A percentile compares a stretch with the other conserved stretches of the same genome.
phyloP scores from a whole-genome alignment of 805 yeast genomes.

The Kuraishia ogatae region DNA sequence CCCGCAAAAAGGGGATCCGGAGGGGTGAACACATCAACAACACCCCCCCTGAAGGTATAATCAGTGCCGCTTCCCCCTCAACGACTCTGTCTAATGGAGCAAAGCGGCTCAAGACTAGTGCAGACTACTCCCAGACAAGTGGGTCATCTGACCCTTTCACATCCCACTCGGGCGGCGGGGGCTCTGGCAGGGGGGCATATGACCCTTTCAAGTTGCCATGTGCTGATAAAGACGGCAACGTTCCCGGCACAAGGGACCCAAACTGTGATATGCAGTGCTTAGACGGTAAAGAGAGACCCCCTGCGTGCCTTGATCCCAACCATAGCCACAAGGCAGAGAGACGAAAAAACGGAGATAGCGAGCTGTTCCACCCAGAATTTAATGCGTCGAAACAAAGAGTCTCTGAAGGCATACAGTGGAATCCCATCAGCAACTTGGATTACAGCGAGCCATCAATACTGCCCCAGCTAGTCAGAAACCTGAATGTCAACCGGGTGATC shows the following conservation, averaged over 20 bases:
- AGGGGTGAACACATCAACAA: slow-evolving; percentile 1
- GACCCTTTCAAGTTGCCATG: slow-evolving; percentile 15
- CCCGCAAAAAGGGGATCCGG: slow-evolving; percentile 37
- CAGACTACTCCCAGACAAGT: no score
- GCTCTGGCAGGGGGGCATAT: no score
- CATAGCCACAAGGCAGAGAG: background rate
- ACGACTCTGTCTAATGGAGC: no score
- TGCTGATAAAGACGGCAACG: slow-evolving; percentile 15
- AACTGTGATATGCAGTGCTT: slow-evolving; percentile 19
- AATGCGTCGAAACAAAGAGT: slow-evolving; percentile 19
- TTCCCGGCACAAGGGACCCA: slow-evolving; percentile 5
- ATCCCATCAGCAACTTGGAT: background rate
- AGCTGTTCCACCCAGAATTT: slow-evolving; percentile 20
- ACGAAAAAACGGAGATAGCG: no score
- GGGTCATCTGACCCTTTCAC: no score
- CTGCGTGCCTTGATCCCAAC: slow-evolving; percentile 1
- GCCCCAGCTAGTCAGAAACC: slow-evolving; percentile 12
- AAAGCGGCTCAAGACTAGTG: background rate
- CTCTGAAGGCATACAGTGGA: slow-evolving; percentile 1
- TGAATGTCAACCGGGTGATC: slow-evolving; percentile 18
- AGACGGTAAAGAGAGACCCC: slow-evolving; percentile 3
- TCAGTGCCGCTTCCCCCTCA: no score
- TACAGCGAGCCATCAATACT: background rate
- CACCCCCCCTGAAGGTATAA: no score
- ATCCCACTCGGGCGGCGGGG: no score